phyloP scores from a whole-genome alignment of 179 eudicot genomes.

The Monotropa hypopitys region DNA sequence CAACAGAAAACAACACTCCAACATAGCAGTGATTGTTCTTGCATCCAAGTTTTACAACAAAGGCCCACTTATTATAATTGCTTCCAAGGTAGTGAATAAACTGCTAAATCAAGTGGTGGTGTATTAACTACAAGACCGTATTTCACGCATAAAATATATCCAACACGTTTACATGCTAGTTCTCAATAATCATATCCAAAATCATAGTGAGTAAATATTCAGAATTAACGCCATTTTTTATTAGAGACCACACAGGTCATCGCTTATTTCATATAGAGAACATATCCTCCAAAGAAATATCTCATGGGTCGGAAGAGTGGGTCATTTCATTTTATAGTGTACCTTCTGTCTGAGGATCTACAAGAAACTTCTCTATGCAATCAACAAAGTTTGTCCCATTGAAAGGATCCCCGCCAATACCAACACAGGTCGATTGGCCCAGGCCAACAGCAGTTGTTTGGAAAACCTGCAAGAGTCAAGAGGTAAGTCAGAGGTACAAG shows the following conservation, averaged over 20 bases:
- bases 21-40: neutral
- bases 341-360: slow-evolving; percentile 99
- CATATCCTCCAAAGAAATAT: neutral
- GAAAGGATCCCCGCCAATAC: slow-evolving; percentile 98
- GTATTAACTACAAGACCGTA: neutral
- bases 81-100: neutral
- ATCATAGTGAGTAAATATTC: neutral
- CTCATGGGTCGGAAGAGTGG: neutral
- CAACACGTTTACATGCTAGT: neutral
- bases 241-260: neutral
- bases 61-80: neutral
- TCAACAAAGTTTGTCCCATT: slow-evolving; percentile 97
- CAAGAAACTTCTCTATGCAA: slow-evolving; percentile 82
- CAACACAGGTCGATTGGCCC: slow-evolving; percentile 98
- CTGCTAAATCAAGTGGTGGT: neutral
- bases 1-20: neutral
- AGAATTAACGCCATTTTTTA: neutral
- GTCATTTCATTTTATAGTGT: neutral
- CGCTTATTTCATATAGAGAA: neutral
- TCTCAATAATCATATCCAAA: neutral
- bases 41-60: neutral
- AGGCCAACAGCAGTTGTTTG: slow-evolving; percentile 96
- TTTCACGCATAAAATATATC: neutral
- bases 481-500: neutral
- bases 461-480: slow-evolving; percentile 47